Base-by-base conservation (phyloP, 345 rosid genomes). In the Raphanus sativus region DNA sequence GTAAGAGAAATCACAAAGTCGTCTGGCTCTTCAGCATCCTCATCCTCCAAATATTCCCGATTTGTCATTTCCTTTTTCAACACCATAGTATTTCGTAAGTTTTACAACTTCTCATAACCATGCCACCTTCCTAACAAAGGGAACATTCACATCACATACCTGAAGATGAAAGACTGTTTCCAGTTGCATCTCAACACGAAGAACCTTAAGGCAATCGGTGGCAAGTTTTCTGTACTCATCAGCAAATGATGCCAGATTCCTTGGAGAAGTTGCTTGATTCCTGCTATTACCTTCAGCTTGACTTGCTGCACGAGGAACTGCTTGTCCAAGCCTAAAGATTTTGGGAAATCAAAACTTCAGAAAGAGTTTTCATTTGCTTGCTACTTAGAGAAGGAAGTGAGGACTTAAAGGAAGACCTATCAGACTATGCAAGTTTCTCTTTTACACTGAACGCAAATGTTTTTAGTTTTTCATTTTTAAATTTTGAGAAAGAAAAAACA, bases 21-120 rank as follows among this genome's bases (percentile, higher is more conserved):
- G 74, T 95, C 99, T 3, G 99, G 99, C 85, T 95, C 99, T 84
- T 95, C 98, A 3, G 97, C 93, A 81, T 95, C 97, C 77, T 89
- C 93, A 81, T 92, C 98, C 80, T 92, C 99, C 73, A 90, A 67
- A 83, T 95, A 95, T 55, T 91, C 98, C 85, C 94, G 89, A 75
- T 77, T 81, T 16, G 89, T 83, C 99, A 92, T 92, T 86, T 92
- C 94, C 99, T 95, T 81, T 86, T 86, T 73, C 50, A 62, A 79
- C 54, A 82, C 61, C 76, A 80, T 71, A 65, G 74, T 71, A 26
- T 71, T 70, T 55, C 25, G 65, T 75, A 70, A 74, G 81, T 80
- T 77, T 64, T 66, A 61, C 79, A 62, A 68, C 2, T 17, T 79
- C 24, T 54, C 30, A 55, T 26, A 74, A 40, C 12, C 50, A 32